Evolutionary conservation across 192 early-diverging fungal species (phyloP).

Genomic region (Umbelopsis ramanniana): DNA sequence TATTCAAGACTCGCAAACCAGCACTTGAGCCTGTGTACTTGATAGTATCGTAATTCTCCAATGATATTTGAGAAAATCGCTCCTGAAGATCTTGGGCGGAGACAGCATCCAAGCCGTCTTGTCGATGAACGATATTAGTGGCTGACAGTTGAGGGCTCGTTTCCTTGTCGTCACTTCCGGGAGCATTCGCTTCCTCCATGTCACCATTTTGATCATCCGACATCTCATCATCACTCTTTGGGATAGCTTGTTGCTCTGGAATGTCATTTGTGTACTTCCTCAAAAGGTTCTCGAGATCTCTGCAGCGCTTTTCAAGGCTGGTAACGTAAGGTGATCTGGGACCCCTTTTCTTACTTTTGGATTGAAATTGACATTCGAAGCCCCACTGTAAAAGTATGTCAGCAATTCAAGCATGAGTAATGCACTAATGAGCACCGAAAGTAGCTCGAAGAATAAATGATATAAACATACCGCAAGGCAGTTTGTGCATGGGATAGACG

Average conservation of each 20-base stretch:
- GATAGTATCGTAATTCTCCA: conserved; percentile 40
- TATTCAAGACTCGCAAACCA: conserved; percentile 33
- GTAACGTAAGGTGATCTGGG: conserved; percentile 13
- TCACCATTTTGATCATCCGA: conserved; percentile 7
- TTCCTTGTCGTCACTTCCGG: not conserved
- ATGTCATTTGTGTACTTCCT: not conserved
- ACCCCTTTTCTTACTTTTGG: conserved; percentile 5
- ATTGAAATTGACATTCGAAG: conserved; percentile 13
- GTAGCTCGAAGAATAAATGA: not conserved
- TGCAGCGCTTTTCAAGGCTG: conserved; percentile 33
- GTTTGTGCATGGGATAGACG: conserved; percentile 40
- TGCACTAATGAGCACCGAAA: not conserved
- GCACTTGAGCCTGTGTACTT: conserved; percentile 36
- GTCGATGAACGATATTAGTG: not conserved
- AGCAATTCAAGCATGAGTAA: conserved; percentile 1
- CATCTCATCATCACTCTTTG: conserved; percentile 5
- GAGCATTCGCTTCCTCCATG: not conserved
- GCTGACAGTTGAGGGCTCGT: not conserved
- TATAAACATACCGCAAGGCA: conserved; percentile 39
- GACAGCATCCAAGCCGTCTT: not conserved
- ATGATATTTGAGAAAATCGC: conserved; percentile 20
- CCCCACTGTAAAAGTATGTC: conserved; percentile 26
- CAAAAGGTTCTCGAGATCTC: conserved; percentile 38
- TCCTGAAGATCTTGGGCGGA: conserved; percentile 23
- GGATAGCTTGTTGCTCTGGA: conserved; percentile 13